Evolutionary conservation across 2,329 filamentous ascomycete species (phyloP).

Genomic region (Pseudocercospora musae): DNA sequence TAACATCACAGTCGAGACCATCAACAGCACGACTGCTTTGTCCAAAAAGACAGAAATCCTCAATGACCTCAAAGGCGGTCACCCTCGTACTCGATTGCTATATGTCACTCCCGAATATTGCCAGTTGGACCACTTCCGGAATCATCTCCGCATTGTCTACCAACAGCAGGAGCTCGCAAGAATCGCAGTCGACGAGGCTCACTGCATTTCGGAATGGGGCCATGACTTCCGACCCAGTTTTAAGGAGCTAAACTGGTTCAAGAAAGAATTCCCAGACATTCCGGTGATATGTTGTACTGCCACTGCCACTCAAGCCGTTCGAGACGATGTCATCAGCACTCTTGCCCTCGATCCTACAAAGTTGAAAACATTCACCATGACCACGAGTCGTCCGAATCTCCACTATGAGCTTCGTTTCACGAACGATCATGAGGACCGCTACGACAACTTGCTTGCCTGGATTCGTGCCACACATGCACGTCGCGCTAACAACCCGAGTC

Average conservation of each 20-base stretch:
- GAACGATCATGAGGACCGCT: conserved; percentile 69
- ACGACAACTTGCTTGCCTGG: conserved; percentile 73
- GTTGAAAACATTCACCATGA: conserved; percentile 75
- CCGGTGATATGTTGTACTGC: conserved; percentile 92
- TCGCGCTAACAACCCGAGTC: conserved; percentile 55
- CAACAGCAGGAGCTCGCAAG: conserved; percentile 80
- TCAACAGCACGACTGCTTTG: conserved; percentile 76
- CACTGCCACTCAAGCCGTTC: conserved; percentile 77
- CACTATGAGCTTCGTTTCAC: conserved; percentile 89
- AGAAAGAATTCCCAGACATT: conserved; percentile 73
- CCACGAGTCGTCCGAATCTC: conserved; percentile 77
- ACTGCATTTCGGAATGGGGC: conserved; percentile 97
- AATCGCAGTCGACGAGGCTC: conserved; percentile 88
- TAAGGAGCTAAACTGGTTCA: conserved; percentile 82
- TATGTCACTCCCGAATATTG: conserved; percentile 95
- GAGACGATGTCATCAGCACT: conserved; percentile 75
- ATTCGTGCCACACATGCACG: conserved; percentile 69
- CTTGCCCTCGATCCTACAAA: conserved; percentile 64
- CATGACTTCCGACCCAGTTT: conserved; percentile 96
- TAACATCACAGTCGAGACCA: conserved; percentile 75
- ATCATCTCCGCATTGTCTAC: conserved; percentile 68
- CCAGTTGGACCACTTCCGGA: conserved; percentile 71
- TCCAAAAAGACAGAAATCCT: conserved; percentile 67
- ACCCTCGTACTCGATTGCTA: conserved; percentile 76
- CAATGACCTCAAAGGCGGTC: conserved; percentile 79